A percentile compares a stretch with the other conserved stretches of the same genome.
Conservation (phyloP, 495 filamentous ascomycete species). For the Penicillium canescens region DNA sequence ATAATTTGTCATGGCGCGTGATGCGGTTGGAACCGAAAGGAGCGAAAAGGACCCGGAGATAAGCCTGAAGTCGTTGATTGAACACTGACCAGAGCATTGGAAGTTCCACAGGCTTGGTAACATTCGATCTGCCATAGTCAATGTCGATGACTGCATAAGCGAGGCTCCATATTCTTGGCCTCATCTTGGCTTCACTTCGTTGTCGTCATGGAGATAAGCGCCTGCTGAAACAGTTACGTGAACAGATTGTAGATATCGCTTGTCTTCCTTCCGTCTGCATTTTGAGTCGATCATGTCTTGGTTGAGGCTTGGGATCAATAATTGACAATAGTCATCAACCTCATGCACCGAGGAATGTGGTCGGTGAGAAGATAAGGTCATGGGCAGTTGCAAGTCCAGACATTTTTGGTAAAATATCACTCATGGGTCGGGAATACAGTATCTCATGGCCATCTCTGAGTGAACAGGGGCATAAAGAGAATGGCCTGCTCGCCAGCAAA, state of each 20-base stretch:
- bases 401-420: too few species aligned
- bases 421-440: too few species aligned
- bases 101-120: not conserved
- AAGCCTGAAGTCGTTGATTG: constrained; percentile 17
- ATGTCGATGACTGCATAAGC: not conserved
- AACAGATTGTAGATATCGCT: not conserved
- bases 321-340: not conserved
- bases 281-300: not conserved
- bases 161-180: not conserved
- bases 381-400: too few species aligned
- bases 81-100: not conserved
- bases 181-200: not conserved
- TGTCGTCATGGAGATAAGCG: constrained; percentile 3
- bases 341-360: not conserved
- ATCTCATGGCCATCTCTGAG: too few species aligned
- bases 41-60: constrained; percentile 7
- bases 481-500: not conserved
- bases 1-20: constrained; percentile 15
- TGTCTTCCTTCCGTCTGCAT: too few species aligned
- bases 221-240: not conserved
- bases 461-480: too few species aligned
- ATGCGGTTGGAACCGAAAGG: constrained; percentile 1
- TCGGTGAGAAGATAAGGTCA: not conserved
- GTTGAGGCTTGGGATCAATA: not conserved
- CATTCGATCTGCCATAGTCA: constrained; percentile 4